phyloP scores from a whole-genome alignment of 139 green algal genomes.

The Coelastrella sp. region DNA sequence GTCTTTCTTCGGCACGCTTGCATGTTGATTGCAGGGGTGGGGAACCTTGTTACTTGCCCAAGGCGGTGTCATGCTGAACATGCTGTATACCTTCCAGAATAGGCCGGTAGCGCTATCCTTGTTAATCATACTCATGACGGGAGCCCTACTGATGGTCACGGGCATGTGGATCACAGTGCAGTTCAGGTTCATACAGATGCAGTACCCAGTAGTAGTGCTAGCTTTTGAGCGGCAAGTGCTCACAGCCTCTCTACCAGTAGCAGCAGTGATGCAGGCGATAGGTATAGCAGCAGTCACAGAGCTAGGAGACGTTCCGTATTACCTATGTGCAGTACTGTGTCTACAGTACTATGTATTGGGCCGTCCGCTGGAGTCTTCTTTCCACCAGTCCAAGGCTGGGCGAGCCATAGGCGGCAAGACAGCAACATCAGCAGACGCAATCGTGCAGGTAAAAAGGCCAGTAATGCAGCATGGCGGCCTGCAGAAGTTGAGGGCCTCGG shows the following conservation, averaged over 20 bases:
- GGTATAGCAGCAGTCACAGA: conserved; percentile 67
- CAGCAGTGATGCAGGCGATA: conserved; percentile 71
- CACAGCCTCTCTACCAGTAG: conserved; percentile 72
- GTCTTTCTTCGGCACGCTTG: too few species aligned
- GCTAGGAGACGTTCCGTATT: conserved; percentile 85
- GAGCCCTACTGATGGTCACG: conserved; percentile 38
- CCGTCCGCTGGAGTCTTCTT: conserved; percentile 85
- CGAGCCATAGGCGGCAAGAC: conserved; percentile 32
- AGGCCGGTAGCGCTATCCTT: conserved; percentile 53
- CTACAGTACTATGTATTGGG: conserved; percentile 78
- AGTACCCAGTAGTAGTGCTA: conserved; percentile 88
- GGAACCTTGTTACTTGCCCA: conserved; percentile 76
- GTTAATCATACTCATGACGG: conserved; percentile 51
- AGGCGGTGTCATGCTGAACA: conserved; percentile 67
- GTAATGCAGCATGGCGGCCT: too few species aligned
- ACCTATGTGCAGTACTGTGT: conserved; percentile 75
- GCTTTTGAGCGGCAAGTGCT: conserved; percentile 92
- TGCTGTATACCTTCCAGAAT: conserved; percentile 13
- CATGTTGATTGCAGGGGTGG: conserved; percentile 71
- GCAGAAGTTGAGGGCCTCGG: too few species aligned
- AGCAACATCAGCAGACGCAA: conserved; percentile 40
- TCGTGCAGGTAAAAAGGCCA: conserved; percentile 53
- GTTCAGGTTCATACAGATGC: conserved; percentile 92
- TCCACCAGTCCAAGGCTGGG: conserved; percentile 57
- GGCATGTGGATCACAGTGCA: conserved; percentile 91